Conservation (phyloP, 345 rosid genomes). For the Aegle marmelos region DNA sequence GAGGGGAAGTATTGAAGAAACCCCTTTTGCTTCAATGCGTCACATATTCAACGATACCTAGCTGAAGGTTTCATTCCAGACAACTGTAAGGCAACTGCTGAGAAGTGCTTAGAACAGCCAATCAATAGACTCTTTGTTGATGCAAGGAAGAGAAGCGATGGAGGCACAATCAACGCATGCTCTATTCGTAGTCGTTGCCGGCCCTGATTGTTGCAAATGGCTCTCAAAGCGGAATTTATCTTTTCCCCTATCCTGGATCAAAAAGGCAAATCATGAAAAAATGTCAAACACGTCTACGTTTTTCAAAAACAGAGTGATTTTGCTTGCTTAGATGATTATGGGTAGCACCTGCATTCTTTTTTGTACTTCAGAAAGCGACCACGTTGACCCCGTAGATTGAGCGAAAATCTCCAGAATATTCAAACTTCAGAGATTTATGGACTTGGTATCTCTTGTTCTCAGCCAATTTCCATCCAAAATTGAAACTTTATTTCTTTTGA, state of each 20-base stretch:
- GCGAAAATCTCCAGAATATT: background rate
- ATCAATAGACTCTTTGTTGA: background rate
- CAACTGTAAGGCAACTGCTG: background rate
- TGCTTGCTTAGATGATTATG: background rate
- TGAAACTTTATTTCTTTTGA: background rate
- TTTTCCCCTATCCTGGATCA: background rate
- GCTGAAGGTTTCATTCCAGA: slow-evolving; percentile 3
- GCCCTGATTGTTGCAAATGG: background rate
- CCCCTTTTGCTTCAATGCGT: no score
- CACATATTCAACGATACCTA: no score
- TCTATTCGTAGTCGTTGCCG: background rate
- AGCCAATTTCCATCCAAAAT: background rate
- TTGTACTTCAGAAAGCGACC: background rate
- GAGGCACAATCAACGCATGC: background rate
- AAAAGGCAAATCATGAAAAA: background rate
- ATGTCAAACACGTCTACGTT: no score
- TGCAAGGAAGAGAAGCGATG: background rate
- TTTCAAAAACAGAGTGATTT: no score
- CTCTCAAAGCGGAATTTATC: background rate
- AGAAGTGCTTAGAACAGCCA: background rate
- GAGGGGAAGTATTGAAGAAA: no score
- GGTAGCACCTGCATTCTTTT: background rate
- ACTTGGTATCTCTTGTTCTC: background rate
- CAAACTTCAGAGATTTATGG: background rate
- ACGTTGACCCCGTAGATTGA: no score